phyloP scores from a whole-genome alignment of 129 eudicot genomes.

The Centaurea solstitialis region DNA sequence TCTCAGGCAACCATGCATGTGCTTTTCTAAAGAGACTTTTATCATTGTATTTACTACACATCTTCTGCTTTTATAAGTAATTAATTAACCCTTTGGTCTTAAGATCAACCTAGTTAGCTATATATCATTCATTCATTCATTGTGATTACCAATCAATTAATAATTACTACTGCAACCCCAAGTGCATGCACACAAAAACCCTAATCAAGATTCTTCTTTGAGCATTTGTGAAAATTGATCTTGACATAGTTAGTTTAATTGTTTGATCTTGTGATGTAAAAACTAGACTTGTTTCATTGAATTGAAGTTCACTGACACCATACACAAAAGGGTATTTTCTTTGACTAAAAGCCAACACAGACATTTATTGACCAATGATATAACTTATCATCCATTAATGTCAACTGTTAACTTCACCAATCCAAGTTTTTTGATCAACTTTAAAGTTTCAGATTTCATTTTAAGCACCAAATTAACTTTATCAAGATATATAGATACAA shows the following conservation, averaged over 20 bases:
- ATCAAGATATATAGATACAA: background rate
- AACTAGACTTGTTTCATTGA: background rate
- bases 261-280: background rate
- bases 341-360: background rate
- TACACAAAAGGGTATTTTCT: background rate
- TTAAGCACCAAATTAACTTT: no score
- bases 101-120: constrained; percentile 5
- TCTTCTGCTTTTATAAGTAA: constrained; percentile 28
- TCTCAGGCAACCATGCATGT: constrained; percentile 50
- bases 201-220: background rate
- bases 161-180: background rate
- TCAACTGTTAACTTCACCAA: constrained; percentile 7
- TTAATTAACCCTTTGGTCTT: constrained; percentile 18
- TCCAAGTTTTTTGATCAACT: background rate
- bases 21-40: constrained; percentile 46
- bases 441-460: background rate
- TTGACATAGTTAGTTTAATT: no score
- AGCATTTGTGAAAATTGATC: background rate
- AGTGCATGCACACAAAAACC: background rate
- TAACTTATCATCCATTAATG: constrained; percentile 16
- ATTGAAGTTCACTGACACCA: background rate
- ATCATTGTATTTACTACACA: constrained; percentile 42
- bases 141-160: background rate
- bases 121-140: constrained; percentile 4
- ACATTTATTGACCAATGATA: background rate